Conservation (phyloP, 768 basidiomycete genomes). For the Kwoniella sp. region DNA sequence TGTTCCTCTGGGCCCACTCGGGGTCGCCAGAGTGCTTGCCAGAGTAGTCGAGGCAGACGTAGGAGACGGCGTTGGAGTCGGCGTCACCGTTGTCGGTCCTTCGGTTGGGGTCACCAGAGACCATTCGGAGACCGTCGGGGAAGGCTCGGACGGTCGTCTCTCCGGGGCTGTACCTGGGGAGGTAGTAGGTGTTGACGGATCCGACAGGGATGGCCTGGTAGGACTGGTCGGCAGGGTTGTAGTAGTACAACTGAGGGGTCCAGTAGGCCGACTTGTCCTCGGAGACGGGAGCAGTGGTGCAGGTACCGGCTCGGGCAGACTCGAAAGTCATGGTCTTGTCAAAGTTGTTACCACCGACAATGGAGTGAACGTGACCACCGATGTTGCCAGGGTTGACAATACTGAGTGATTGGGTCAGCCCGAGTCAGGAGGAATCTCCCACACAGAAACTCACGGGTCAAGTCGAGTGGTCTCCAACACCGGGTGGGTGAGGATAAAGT, state of each 20-base stretch:
- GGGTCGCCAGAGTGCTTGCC: slow-evolving; percentile 23
- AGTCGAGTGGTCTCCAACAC: slow-evolving; percentile 43
- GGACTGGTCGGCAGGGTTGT: slow-evolving; percentile 38
- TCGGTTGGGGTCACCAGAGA: slow-evolving; percentile 49
- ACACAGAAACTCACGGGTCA: slow-evolving; percentile 43
- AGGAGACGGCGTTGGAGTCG: slow-evolving; percentile 47
- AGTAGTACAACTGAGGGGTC: slow-evolving; percentile 50
- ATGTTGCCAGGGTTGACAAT: slow-evolving; percentile 44
- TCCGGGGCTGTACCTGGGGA: slow-evolving; percentile 42
- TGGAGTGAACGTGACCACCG: slow-evolving; percentile 46
- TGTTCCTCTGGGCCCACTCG: slow-evolving; percentile 46
- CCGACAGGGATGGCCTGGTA: slow-evolving; percentile 41
- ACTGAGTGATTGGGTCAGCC: slow-evolving; percentile 12
- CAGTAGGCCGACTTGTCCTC: slow-evolving; percentile 52
- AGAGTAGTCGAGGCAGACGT: slow-evolving; percentile 48
- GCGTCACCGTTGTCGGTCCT: slow-evolving; percentile 43
- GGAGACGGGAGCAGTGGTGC: slow-evolving; percentile 49
- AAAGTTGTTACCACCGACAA: slow-evolving; percentile 51
- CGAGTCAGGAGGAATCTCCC: not conserved
- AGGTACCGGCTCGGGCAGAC: slow-evolving; percentile 33
- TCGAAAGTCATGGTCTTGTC: slow-evolving; percentile 41
- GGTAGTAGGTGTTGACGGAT: slow-evolving; percentile 49
- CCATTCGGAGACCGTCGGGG: slow-evolving; percentile 51
- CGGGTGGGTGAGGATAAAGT: slow-evolving; percentile 46
- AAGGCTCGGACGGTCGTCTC: slow-evolving; percentile 49